These are phyloP conservation scores for Pseudoturritis turrita DNA, from an alignment of 345 rosid species.

Conservation along the genomic window DNA sequence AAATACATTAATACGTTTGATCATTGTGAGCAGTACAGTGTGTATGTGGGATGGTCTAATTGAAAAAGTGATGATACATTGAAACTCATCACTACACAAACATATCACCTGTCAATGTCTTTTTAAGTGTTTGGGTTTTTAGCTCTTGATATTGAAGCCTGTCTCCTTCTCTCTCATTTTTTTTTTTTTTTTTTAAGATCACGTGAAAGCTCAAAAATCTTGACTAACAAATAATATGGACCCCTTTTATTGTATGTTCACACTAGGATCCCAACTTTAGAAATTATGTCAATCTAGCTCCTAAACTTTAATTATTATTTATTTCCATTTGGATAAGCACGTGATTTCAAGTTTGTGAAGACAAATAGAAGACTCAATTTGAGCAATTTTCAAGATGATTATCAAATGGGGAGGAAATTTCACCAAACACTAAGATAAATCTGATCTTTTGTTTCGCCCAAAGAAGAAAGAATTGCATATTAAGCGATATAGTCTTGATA, in stretches of 20 bases:
- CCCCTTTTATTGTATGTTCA: constrained; percentile 28
- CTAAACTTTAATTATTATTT: constrained; percentile 8
- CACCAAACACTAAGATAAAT: constrained; percentile 33
- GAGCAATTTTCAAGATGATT: constrained; percentile 24
- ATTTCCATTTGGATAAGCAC: constrained; percentile 19
- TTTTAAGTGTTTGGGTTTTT: constrained; percentile 23
- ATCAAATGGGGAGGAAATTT: background rate
- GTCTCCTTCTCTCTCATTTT: constrained; percentile 14
- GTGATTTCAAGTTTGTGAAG: background rate
- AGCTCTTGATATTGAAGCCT: constrained; percentile 26
- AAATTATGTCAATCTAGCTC: constrained; percentile 21
- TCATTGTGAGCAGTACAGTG: constrained; percentile 14
- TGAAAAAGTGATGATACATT: constrained; percentile 15
- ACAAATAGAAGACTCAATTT: constrained; percentile 8
- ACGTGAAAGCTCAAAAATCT: constrained; percentile 24
- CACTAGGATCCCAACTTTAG: background rate
- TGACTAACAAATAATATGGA: constrained; percentile 26
- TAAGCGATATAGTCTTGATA: constrained; percentile 25
- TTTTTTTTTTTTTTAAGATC: background rate
- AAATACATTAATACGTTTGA: background rate
- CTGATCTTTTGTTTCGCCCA: constrained; percentile 33
- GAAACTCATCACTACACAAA: constrained; percentile 30
- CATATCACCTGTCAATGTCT: constrained; percentile 25
- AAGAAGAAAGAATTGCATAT: constrained; percentile 31
- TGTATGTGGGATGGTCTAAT: constrained; percentile 20